Base-by-base conservation (phyloP, 1,284 basidiomycete genomes). In the Heterobasidion irregulare region DNA sequence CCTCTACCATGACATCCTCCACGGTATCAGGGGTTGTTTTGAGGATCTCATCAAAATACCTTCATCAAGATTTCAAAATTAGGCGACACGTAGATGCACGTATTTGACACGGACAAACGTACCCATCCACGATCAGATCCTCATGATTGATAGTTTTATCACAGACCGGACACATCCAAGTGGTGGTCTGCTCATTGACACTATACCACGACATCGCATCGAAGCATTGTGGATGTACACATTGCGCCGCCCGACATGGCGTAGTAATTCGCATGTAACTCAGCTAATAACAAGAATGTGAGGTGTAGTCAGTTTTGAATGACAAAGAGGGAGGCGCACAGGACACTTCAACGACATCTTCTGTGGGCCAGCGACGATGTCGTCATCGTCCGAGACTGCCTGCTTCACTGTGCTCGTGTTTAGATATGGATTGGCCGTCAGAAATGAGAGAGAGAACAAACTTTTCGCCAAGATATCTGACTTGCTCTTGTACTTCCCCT, bases 141-240 rank as follows among this genome's bases (percentile, higher is more conserved):
- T 90, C 87, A 10, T 83, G 75, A 59, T 86, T 82, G 55, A 99
- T 70, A 35, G 77, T 74, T 64, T 83, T 86, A 68, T 92, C 92
- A 70, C 97, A 99, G 43, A 94, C 87, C n/a, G 97, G 96, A 69
- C 97, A 99, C 44, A 88, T 70, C 90, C 93, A 99, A 35, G 94
- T 94, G 0, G 97, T 97, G 6, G 95, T 96, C 71, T 93, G 89
- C 64, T 96, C 92, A 82, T 98, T 99, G 67, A 97, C 84, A 19
- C 88, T 89, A 64, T 90, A 94, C 92, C 95, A 99, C 52, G 90
- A 93, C 18, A 80, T 79, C 0, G 95, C 94, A 69, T 99, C 97
- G 68, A 99, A 99, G 70, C 97, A 99, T 65, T 97, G 93, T 2
- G 92, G 75, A 69, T 99, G 97, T 19, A 89, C 83, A 67, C 97